Percentiles rank a stretch among this genome's conserved stretches.
These are phyloP conservation scores for Trematosphaeria pertusa DNA, from an alignment of 2,329 filamentous ascomycete genomes.

Conservation along the genomic window DNA sequence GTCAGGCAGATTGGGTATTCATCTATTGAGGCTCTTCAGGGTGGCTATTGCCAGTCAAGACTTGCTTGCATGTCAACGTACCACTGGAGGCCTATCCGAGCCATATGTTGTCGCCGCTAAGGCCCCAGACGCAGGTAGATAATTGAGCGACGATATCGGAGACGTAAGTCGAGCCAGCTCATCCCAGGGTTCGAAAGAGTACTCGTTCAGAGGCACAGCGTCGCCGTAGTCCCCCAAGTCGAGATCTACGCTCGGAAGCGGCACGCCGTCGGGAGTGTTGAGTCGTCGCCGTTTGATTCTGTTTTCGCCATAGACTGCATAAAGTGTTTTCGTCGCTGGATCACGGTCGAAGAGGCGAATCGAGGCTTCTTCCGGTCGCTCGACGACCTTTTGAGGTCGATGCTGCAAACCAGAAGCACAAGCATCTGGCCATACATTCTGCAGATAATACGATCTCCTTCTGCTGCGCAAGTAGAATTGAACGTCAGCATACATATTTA, in stretches of 20 bases:
- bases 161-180: slow-evolving; percentile 33
- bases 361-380: slow-evolving; percentile 2
- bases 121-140: slow-evolving; percentile 34
- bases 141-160: slow-evolving; percentile 37
- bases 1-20: too few relatives aligned
- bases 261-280: slow-evolving; percentile 7
- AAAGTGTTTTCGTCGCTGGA: slow-evolving; percentile 30
- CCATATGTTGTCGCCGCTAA: slow-evolving; percentile 41
- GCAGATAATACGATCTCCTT: slow-evolving; percentile 25
- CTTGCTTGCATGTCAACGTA: too few relatives aligned
- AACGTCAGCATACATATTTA: too few relatives aligned
- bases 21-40: too few relatives aligned
- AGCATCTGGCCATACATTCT: slow-evolving; percentile 35
- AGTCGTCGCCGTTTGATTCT: slow-evolving; percentile 22
- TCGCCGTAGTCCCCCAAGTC: slow-evolving; percentile 3
- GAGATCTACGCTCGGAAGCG: slow-evolving; percentile 7
- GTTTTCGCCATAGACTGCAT: slow-evolving; percentile 32
- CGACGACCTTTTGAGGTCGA: slow-evolving; percentile 15
- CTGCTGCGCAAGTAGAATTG: too few relatives aligned
- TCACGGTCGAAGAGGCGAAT: slow-evolving; percentile 40
- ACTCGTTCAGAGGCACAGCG: slow-evolving; percentile 10
- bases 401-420: slow-evolving; percentile 23
- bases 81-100: slow-evolving; percentile 30
- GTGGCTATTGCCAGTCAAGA: too few relatives aligned
- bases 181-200: slow-evolving; percentile 31